Evolutionary conservation across 2,329 filamentous ascomycete genomes (phyloP), one percentile per base, ranked within the genome.

Genomic region (Aureobasidium mangrovei): DNA sequence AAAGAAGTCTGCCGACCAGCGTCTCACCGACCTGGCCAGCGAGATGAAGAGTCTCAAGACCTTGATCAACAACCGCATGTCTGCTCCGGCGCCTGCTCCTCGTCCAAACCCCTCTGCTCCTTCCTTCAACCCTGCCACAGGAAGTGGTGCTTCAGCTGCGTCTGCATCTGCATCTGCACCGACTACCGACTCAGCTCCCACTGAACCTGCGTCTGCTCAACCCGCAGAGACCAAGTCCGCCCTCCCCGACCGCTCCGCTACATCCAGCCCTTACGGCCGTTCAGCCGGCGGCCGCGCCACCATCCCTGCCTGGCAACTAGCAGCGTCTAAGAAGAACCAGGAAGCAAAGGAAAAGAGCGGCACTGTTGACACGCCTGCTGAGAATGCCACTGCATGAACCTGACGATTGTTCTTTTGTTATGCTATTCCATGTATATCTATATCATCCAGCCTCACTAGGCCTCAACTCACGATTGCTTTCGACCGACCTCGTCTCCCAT

Each of bases 1-100:
- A 66, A 91, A 91, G 71, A 87, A 91, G 58, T 78, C 82, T 53
- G 88, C 87, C 28, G 91, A 97, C 66, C 80, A 76, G 60, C 80
- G 90, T 46, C 74, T 98, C 56, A 86, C 84, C 69, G 93, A 97
- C 63, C 81, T 98, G 60, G 87, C 88, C 61, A 80, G 78, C 5
- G 93, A 98, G 71, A 77, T 98, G 63, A 89, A 87, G 75, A 96
- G 91, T 67, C 74, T 98, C 63, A 97, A 96, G 78, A 87, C 88
- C 2, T 76, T 98, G 52, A 82, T 98, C 48, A 77, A 77, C 33
- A 85, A 83, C 67, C 73, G 82, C 41, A 76, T 85, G 42, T 67
- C 69, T 28, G 60, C 63, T 12, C 54, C 54, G 9, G 39, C 49
- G 7, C 39, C 49, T 5, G 54, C 45, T 28, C 44, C 54, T 12